Evolutionary conservation across 2,329 filamentous ascomycete species (phyloP), one percentile per base, ranked within the genome.

Genomic region (Pyrenophora teres): DNA sequence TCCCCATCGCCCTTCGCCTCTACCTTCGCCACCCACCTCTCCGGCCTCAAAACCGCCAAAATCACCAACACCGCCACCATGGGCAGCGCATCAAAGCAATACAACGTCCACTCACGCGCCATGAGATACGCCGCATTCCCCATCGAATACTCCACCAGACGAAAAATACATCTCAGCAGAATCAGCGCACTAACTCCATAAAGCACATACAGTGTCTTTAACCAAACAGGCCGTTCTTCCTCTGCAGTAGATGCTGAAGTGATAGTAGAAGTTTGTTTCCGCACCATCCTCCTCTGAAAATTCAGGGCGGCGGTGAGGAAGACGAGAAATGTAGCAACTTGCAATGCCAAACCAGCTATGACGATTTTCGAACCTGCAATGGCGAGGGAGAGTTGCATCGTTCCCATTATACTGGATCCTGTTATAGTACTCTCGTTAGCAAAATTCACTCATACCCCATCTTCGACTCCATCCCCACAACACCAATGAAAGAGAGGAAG

Each of bases 91-190:
- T 82, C 79, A 48, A 81, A 78, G 15, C 76, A 66, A 57, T 81
- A 81, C 4, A 80, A 50, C 19, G 70, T 79, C 45, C 72, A 70
- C 67, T 82, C 80, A 33, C 76, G 71, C 12, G 62, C 56, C 32
- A 81, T 71, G 16, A 83, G 60, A 46, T 74, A 77, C 1, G 79
- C 76, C 15, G 73, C 64, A 35, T 77, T 74, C 0, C 80, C 80
- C 64, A 76, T 69, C 0, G 72, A 58, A 55, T 81, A 84, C 65
- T 83, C 81, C 7, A 78, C 65, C 18, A 83, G 66, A 27, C 81
- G 75, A 53, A 82, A 81, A 1, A 80, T 60, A 31, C 73, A 79
- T 32, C 82, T 75, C 9, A 81, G 53, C 46, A 84, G 68, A 56
- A 84, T 80, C 15, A 83, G 64, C 1, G 68, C 56, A 57, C 76